phyloP scores from a whole-genome alignment of 345 rosid genomes.

The Heritiera fomes region DNA sequence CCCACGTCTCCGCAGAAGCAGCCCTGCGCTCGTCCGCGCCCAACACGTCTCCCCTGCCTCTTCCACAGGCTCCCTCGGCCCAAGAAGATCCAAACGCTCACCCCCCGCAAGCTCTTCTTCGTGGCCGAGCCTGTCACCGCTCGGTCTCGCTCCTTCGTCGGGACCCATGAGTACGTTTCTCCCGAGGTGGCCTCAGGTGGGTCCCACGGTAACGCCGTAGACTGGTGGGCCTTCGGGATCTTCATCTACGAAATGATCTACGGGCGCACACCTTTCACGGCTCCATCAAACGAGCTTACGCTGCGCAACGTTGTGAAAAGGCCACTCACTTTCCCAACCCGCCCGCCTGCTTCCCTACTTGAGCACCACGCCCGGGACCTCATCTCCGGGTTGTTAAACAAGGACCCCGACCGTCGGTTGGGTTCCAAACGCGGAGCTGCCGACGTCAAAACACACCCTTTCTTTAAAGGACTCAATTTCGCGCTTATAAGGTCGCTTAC shows the following conservation, averaged over 20 bases:
- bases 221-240: constrained; percentile 95
- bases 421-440: constrained; percentile 88
- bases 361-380: constrained; percentile 76
- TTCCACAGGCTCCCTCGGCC: constrained; percentile 60
- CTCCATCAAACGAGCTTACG: constrained; percentile 68
- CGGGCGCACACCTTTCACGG: constrained; percentile 86
- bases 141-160: constrained; percentile 85
- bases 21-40: constrained; percentile 29
- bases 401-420: constrained; percentile 67
- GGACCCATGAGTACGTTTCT: constrained; percentile 94
- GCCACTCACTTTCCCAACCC: constrained; percentile 60
- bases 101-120: constrained; percentile 57
- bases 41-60: constrained; percentile 44
- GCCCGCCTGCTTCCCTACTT: constrained; percentile 40
- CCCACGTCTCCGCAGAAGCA: constrained; percentile 29
- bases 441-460: constrained; percentile 81
- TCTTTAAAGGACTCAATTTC: constrained; percentile 78
- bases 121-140: constrained; percentile 94
- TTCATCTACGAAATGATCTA: constrained; percentile 85
- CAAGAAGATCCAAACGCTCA: constrained; percentile 53
- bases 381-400: constrained; percentile 63
- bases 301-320: constrained; percentile 81
- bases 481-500: constrained; percentile 70
- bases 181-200: constrained; percentile 95
- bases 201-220: constrained; percentile 90